phyloP scores from a whole-genome alignment of 2,329 filamentous ascomycete genomes.

The Sporothrix brasiliensis region DNA sequence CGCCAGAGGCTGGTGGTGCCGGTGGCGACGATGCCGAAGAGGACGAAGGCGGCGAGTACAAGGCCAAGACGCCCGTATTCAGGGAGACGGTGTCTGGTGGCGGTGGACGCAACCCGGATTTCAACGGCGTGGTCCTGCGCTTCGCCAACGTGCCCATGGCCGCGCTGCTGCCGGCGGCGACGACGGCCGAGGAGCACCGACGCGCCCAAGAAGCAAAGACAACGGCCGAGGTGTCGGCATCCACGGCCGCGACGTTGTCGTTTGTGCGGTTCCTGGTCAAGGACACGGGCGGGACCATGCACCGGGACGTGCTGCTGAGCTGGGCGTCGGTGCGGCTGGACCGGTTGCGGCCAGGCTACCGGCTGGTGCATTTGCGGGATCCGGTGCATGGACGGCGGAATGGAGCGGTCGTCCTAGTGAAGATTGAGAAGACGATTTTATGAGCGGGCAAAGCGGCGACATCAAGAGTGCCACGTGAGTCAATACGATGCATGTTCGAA shows the following conservation, averaged over 20 bases:
- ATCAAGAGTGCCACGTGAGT: no score
- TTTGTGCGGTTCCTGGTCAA: conserved; percentile 84
- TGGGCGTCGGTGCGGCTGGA: conserved; percentile 91
- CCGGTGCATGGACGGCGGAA: conserved; percentile 62
- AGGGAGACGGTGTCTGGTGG: conserved; percentile 37
- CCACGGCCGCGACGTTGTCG: conserved; percentile 68
- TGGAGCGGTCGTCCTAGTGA: conserved; percentile 72
- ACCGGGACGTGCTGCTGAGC: conserved; percentile 74
- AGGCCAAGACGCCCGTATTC: conserved; percentile 50
- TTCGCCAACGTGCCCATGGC: conserved; percentile 58
- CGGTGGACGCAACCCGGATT: conserved; percentile 65
- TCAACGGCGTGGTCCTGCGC: conserved; percentile 58
- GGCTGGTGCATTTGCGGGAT: conserved; percentile 77
- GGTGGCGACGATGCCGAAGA: conserved; percentile 51
- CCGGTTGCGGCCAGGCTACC: conserved; percentile 72
- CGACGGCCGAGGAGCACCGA: conserved; percentile 59
- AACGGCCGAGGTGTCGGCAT: conserved; percentile 47
- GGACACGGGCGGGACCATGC: conserved; percentile 71
- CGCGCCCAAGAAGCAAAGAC: conserved; percentile 45
- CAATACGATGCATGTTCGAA: neutral
- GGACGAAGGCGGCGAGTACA: conserved; percentile 61
- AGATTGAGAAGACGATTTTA: conserved; percentile 63
- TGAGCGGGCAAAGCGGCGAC: neutral
- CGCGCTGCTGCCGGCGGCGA: conserved; percentile 36
- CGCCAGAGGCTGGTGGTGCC: conserved; percentile 34